phyloP scores from a whole-genome alignment of 495 filamentous ascomycete species.

The Penicillium lividum region DNA sequence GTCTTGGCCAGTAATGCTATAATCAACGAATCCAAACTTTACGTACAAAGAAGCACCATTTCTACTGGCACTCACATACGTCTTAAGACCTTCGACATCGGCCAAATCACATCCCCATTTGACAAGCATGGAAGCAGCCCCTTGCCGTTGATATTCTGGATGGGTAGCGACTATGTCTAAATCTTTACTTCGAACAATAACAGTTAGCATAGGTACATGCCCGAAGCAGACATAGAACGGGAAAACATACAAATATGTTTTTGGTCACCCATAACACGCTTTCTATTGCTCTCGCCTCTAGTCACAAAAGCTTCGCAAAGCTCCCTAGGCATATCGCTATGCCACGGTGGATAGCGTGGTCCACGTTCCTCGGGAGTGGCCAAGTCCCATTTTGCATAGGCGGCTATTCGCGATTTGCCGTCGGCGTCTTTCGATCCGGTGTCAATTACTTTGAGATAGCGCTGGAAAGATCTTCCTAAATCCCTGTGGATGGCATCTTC shows the following conservation, averaged over 20 bases:
- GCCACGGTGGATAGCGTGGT: conserved; percentile 25
- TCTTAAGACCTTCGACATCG: conserved; percentile 29
- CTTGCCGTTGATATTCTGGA: conserved; percentile 46
- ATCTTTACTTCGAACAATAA: conserved; percentile 22
- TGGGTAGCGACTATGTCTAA: conserved; percentile 54
- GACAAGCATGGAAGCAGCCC: conserved; percentile 51
- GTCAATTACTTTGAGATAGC: conserved; percentile 32
- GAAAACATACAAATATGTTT: conserved; percentile 25
- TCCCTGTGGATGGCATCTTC: conserved; percentile 19
- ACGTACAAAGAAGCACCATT: conserved; percentile 29
- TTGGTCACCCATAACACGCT: conserved; percentile 25
- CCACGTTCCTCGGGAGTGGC: conserved; percentile 25
- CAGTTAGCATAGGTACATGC: no score
- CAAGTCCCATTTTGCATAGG: conserved; percentile 33
- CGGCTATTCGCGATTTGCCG: conserved; percentile 19
- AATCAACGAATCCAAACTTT: conserved; percentile 34
- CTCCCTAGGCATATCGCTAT: conserved; percentile 13
- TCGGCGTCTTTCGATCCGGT: conserved; percentile 11
- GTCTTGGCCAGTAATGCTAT: conserved; percentile 5
- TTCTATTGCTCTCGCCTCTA: conserved; percentile 15
- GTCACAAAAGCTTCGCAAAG: conserved; percentile 21
- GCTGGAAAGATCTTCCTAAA: conserved; percentile 19
- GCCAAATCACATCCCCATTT: conserved; percentile 50
- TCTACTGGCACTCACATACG: conserved; percentile 35
- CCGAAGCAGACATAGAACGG: neutral